phyloP scores from a whole-genome alignment of 371 early-diverging fungal species.

The Mucor circinelloides region DNA sequence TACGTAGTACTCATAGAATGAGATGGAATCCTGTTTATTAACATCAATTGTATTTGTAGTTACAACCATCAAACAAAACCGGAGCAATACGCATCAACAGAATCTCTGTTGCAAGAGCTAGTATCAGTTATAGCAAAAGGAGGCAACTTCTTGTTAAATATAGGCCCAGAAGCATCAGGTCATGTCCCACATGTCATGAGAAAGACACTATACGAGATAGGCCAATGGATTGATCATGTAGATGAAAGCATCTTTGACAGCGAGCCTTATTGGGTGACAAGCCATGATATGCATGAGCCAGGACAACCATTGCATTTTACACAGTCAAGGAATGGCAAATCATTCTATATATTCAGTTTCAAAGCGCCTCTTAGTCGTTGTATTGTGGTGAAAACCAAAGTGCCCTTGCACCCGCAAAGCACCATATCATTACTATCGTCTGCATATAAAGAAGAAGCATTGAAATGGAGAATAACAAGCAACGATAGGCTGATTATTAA shows the following conservation, averaged over 20 bases:
- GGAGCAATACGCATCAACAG: slow-evolving; percentile 26
- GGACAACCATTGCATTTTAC: slow-evolving; percentile 22
- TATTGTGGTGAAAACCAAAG: slow-evolving; percentile 11
- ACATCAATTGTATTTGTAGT: slow-evolving; percentile 9
- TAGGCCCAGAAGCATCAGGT: slow-evolving; percentile 34
- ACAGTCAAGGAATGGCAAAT: slow-evolving; percentile 14
- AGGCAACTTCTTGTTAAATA: slow-evolving; percentile 39
- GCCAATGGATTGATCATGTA: slow-evolving; percentile 24
- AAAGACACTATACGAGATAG: slow-evolving; percentile 17
- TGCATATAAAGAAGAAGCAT: background rate
- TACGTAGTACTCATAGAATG: background rate
- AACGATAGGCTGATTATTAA: slow-evolving; percentile 11
- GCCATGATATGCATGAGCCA: slow-evolving; percentile 16
- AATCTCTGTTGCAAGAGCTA: slow-evolving; percentile 26
- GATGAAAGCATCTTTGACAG: slow-evolving; percentile 24
- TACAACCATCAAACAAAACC: slow-evolving; percentile 29
- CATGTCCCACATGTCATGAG: slow-evolving; percentile 21
- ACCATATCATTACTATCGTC: slow-evolving; percentile 4
- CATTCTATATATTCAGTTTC: slow-evolving; percentile 29
- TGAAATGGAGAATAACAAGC: slow-evolving; percentile 8
- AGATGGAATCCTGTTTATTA: background rate
- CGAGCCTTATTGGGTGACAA: slow-evolving; percentile 30
- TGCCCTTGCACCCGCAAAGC: slow-evolving; percentile 9
- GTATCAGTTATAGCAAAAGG: slow-evolving; percentile 31
- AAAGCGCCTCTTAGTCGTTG: background rate